Conservation (phyloP, 495 filamentous ascomycete species). For the Lophiostoma macrostomum region DNA sequence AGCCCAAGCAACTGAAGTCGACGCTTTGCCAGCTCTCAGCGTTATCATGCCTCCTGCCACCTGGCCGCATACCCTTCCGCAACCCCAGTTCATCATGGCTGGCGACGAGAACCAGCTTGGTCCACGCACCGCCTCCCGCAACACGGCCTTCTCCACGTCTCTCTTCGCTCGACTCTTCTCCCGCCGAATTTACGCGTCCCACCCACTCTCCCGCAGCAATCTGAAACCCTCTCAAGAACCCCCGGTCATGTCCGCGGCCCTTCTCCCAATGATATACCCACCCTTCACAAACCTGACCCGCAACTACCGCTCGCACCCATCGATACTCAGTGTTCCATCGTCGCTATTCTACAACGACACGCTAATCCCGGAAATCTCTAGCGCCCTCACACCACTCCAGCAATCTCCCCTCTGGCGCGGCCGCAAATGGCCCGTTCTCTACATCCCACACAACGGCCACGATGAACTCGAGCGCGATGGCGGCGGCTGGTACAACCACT, state of each 20-base stretch:
- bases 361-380: conserved; percentile 47
- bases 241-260: conserved; percentile 21
- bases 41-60: conserved; percentile 50
- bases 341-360: conserved; percentile 55
- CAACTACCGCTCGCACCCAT: conserved; percentile 59
- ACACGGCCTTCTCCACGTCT: conserved; percentile 44
- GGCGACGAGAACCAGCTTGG: conserved; percentile 56
- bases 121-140: conserved; percentile 46
- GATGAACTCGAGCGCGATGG: conserved; percentile 53
- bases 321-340: conserved; percentile 54
- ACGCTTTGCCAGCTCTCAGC: conserved; percentile 48
- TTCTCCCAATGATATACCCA: conserved; percentile 46
- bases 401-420: conserved; percentile 51
- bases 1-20: conserved; percentile 56
- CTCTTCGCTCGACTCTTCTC: conserved; percentile 53
- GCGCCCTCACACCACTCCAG: conserved; percentile 37
- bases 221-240: conserved; percentile 23
- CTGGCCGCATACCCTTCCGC: conserved; percentile 27
- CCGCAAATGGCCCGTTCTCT: conserved; percentile 50
- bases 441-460: conserved; percentile 44
- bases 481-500: conserved; percentile 53
- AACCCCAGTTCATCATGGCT: conserved; percentile 53
- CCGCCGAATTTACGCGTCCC: conserved; percentile 47
- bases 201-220: conserved; percentile 46
- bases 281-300: conserved; percentile 54